A percentile compares a stretch with the other conserved stretches of the same genome.
Evolutionary conservation across 148 eudicot species (phyloP).

Genomic region (Rheum nobile): DNA sequence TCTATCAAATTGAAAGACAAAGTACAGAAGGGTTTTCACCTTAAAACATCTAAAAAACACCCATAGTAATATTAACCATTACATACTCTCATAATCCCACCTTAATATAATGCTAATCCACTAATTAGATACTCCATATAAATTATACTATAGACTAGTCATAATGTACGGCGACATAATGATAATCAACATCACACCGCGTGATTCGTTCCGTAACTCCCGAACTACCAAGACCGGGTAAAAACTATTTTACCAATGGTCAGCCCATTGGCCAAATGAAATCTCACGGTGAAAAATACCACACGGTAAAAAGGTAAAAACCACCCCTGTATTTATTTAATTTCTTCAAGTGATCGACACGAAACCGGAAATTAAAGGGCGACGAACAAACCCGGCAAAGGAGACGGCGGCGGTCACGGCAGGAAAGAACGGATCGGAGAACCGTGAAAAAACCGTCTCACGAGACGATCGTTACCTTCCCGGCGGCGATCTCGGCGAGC

Average conservation of each 20-base stretch:
- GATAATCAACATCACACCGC: not conserved
- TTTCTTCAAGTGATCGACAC: not conserved
- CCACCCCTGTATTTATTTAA: not conserved
- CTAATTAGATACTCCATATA: not conserved
- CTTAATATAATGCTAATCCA: not conserved
- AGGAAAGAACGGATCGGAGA: not conserved
- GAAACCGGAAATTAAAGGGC: not conserved
- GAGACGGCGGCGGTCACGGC: not conserved
- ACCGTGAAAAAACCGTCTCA: not conserved
- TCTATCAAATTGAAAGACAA: not conserved
- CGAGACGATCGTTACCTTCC: conserved; percentile 18
- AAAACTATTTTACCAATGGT: not conserved
- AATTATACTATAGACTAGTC: not conserved
- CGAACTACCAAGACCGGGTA: not conserved
- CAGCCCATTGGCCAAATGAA: not conserved
- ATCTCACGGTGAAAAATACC: not conserved
- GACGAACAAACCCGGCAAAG: not conserved
- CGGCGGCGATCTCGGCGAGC: conserved; percentile 51
- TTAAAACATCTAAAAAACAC: too few species aligned
- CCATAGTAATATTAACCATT: too few species aligned
- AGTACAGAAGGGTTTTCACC: not conserved
- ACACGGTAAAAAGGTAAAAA: not conserved
- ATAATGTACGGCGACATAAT: not conserved
- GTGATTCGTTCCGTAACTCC: not conserved
- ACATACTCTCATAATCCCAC: not conserved